Conservation (phyloP, 2,329 filamentous ascomycete genomes). For the Stagonosporopsis tanaceti region DNA sequence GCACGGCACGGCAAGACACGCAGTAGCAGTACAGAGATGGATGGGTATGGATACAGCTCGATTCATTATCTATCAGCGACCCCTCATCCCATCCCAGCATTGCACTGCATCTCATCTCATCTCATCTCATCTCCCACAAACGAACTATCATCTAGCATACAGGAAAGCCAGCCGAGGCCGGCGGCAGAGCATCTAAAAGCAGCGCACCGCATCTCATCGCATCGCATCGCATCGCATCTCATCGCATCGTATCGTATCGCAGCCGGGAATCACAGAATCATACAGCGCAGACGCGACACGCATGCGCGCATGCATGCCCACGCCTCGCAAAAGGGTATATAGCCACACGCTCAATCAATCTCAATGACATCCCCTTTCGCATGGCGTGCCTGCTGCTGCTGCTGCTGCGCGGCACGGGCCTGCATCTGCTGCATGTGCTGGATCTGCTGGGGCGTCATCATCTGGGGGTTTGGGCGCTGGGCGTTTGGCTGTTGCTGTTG, state of each 20-base stretch:
- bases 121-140: no score
- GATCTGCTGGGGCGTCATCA: constrained; percentile 13
- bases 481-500: constrained; percentile 9
- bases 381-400: constrained; percentile 9
- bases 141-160: background rate
- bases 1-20: no score
- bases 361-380: constrained; percentile 31
- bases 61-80: no score
- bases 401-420: constrained; percentile 13
- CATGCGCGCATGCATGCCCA: no score
- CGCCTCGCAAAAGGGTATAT: background rate
- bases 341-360: constrained; percentile 27
- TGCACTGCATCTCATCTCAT: no score
- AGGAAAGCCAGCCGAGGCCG: background rate
- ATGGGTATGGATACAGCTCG: no score
- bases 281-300: background rate
- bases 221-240: no score
- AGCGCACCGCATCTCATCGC: no score
- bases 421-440: constrained; percentile 21
- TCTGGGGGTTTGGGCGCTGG: background rate
- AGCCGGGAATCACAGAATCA: background rate
- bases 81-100: no score
- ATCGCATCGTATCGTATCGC: no score
- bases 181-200: background rate
- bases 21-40: no score